These are phyloP conservation scores for Metschnikowia lochheadii DNA, from an alignment of 805 yeast genomes.

Conservation along the genomic window DNA sequence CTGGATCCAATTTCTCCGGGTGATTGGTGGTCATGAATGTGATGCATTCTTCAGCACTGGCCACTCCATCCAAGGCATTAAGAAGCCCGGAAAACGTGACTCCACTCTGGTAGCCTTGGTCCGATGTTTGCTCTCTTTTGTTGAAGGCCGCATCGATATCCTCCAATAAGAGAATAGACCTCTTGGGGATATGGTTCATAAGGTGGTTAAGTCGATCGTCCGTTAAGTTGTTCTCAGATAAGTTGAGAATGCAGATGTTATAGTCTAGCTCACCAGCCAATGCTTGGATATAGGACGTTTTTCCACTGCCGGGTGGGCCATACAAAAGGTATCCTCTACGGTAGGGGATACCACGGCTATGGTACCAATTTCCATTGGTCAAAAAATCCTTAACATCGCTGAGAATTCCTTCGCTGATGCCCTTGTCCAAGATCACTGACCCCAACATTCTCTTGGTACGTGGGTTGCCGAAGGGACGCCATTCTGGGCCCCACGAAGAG, in stretches of 20 bases:
- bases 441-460: conserved; percentile 79
- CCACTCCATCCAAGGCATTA: conserved; percentile 95
- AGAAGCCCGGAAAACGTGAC: conserved; percentile 93
- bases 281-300: conserved; percentile 93
- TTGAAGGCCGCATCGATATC: conserved; percentile 96
- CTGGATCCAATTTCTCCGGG: conserved; percentile 90
- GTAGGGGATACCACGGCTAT: conserved; percentile 95
- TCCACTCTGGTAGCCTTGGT: conserved; percentile 76
- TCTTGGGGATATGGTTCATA: conserved; percentile 92
- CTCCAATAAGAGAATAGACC: conserved; percentile 80
- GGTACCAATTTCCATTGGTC: conserved; percentile 82
- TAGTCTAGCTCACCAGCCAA: conserved; percentile 95
- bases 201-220: conserved; percentile 92
- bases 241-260: conserved; percentile 87
- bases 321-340: conserved; percentile 89
- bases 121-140: conserved; percentile 69
- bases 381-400: conserved; percentile 79
- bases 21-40: conserved; percentile 99
- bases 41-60: conserved; percentile 93
- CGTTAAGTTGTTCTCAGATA: conserved; percentile 86
- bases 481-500: conserved; percentile 97
- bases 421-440: conserved; percentile 80
- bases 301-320: conserved; percentile 98
- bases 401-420: conserved; percentile 61
- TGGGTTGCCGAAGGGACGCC: conserved; percentile 98